Evolutionary conservation across 1,284 basidiomycete species (phyloP).

Genomic region (Heterobasidion irregulare): DNA sequence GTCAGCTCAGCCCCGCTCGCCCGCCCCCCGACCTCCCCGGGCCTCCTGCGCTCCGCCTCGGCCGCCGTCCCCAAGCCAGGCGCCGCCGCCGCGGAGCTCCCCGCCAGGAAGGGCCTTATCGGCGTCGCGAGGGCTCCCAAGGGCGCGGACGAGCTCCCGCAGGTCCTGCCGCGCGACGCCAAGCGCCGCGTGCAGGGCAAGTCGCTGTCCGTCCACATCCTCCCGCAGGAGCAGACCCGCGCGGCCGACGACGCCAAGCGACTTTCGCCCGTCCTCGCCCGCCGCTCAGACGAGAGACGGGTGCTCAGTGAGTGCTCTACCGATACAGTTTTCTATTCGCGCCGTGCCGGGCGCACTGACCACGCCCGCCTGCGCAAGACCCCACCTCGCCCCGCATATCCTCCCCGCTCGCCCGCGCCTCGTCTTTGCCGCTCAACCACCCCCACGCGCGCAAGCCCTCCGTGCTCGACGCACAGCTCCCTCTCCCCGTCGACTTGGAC

Average conservation of each 20-base stretch:
- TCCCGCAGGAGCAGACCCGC: conserved; percentile 19
- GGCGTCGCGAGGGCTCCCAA: conserved; percentile 10
- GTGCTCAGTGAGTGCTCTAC: not conserved
- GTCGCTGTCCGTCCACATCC: conserved; percentile 50
- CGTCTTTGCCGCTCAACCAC: conserved; percentile 50
- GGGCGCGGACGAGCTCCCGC: conserved; percentile 25
- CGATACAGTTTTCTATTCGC: not conserved
- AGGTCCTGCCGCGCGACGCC: conserved; percentile 28
- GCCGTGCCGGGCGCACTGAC: not conserved
- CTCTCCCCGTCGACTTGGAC: conserved; percentile 17
- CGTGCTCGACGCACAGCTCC: conserved; percentile 45
- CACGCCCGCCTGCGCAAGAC: conserved; percentile 9
- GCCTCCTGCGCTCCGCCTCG: conserved; percentile 39
- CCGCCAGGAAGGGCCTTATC: conserved; percentile 22
- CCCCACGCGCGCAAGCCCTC: conserved; percentile 75
- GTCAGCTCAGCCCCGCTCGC: conserved; percentile 69
- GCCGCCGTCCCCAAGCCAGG: conserved; percentile 16
- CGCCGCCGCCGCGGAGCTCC: conserved; percentile 6
- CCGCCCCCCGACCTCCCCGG: conserved; percentile 72
- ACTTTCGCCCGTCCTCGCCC: not conserved
- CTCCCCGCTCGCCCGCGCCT: conserved; percentile 43
- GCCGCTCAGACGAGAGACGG: conserved; percentile 9
- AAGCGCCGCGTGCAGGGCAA: conserved; percentile 28
- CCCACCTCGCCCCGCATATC: conserved; percentile 23
- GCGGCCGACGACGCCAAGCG: not conserved